Evolutionary conservation across 192 early-diverging fungal genomes (phyloP), one percentile per base, ranked within the genome.

Genomic region (Coemansia asiatica): DNA sequence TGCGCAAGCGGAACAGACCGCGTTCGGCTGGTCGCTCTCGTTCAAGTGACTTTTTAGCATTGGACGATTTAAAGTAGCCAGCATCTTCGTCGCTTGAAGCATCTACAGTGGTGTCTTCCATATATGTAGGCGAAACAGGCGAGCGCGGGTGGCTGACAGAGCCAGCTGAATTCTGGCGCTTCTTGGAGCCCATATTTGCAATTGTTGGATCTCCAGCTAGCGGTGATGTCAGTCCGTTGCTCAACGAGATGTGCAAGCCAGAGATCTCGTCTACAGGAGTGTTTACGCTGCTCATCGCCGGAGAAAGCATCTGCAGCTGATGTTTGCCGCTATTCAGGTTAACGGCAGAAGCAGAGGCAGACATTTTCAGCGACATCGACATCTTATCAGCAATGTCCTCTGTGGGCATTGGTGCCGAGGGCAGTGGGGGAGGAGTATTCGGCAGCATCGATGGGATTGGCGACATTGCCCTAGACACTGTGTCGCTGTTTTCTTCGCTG

Each of bases 21-120:
- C 63, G 25, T 26, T 68, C 62, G n/a, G 12, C 6, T 23, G 50
- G 48, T 54, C 61, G 60, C 28, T 75, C 78, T 23, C 72, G 68
- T 4, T 72, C 78, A 2, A 63, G 36, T 4, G 64, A 61, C 21
- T 56, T 60, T 22, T 50, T 70, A 0, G 28, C 47, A 16, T 22
- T 49, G 0, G 71, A 64, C 7, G 73, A 60, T 35, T 71, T 75
- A 35, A 72, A 81, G 63, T 81, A 81, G 1, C 72, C 69, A 22
- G 63, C 69, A 22, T 81, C 78, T 12, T 75, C 66, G 31, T 69
- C 66, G 62, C 66, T 74, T 29, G 28, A 19, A 10, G 15, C 28
- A 19, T 65, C 71, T 4, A 49, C 29, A 10, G 55, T 44, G 51
- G 64, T 35, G 16, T 50, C 54, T 1, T 64, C 64, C n/a, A 16